Evolutionary conservation across 225 moss, liverwort and hornwort species (phyloP).

Genomic region (Ulota crispa): DNA sequence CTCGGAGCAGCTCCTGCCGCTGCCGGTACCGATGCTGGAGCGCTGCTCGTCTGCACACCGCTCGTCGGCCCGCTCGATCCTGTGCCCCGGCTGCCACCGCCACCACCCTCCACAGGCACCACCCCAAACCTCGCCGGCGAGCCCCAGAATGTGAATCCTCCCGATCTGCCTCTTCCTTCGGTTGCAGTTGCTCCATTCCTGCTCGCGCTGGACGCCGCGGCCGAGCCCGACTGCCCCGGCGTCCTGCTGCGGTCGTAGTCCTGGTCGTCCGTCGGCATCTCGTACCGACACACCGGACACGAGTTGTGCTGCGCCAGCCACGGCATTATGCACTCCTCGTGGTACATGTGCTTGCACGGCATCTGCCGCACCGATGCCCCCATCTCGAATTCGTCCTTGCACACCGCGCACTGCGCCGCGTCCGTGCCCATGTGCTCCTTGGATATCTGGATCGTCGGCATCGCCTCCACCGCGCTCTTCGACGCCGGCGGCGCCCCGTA

Average conservation of each 20-base stretch:
- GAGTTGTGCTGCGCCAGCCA: constrained; percentile 92
- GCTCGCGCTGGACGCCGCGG: constrained; percentile 19
- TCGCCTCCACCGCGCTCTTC: constrained; percentile 80
- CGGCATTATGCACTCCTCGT: constrained; percentile 84
- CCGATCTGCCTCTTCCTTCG: constrained; percentile 51
- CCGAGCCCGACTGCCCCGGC: constrained; percentile 26
- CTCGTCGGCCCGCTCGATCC: constrained; percentile 58
- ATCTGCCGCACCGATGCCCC: constrained; percentile 75
- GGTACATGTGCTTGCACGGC: constrained; percentile 98
- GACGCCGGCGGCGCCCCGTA: constrained; percentile 81
- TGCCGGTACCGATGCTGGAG: constrained; percentile 39
- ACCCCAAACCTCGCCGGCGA: constrained; percentile 50
- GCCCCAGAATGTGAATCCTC: constrained; percentile 66
- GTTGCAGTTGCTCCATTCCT: constrained; percentile 24
- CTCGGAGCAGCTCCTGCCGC: constrained; percentile 33
- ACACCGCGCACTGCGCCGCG: constrained; percentile 92
- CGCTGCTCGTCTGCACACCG: constrained; percentile 31
- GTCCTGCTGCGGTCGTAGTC: constrained; percentile 72
- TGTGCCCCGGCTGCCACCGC: constrained; percentile 42
- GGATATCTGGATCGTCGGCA: constrained; percentile 85
- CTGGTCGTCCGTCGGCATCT: constrained; percentile 91
- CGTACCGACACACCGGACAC: constrained; percentile 85
- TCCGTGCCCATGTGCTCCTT: constrained; percentile 82
- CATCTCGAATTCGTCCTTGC: constrained; percentile 92
- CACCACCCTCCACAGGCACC: constrained; percentile 32